phyloP scores from a whole-genome alignment of 176 grass and related monocot genomes.

The Phyllostachys edulis region DNA sequence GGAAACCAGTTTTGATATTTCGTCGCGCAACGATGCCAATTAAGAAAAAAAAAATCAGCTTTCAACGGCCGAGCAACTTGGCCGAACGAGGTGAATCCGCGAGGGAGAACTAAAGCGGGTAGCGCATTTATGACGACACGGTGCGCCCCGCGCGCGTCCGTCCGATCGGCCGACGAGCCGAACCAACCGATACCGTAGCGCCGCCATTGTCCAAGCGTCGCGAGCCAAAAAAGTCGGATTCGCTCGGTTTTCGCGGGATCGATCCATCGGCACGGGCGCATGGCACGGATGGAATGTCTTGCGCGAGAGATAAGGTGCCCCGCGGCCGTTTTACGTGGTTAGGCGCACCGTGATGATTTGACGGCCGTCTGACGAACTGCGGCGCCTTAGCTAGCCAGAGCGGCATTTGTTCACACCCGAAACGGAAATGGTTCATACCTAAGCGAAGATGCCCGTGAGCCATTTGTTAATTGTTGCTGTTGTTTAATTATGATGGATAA shows the following conservation, averaged over 20 bases:
- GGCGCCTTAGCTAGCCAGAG: not conserved
- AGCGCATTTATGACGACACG: not conserved
- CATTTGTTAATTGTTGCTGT: not conserved
- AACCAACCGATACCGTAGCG: too few relatives aligned
- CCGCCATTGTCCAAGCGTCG: too few relatives aligned
- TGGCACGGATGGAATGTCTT: too few relatives aligned
- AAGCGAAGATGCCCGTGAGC: not conserved
- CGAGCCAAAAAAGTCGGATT: too few relatives aligned
- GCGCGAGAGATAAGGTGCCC: too few relatives aligned
- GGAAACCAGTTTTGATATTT: too few relatives aligned
- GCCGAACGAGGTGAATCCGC: not conserved
- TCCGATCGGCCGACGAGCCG: conserved; percentile 14
- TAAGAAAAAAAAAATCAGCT: not conserved
- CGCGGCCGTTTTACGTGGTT: conserved; percentile 10
- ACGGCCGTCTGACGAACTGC: conserved; percentile 3
- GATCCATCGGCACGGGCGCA: too few relatives aligned
- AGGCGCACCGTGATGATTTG: too few relatives aligned
- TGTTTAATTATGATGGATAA: conserved; percentile 9
- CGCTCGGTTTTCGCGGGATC: too few relatives aligned
- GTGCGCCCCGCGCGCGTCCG: not conserved
- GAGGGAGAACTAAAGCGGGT: not conserved
- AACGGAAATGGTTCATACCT: conserved; percentile 36
- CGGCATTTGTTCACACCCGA: conserved; percentile 11
- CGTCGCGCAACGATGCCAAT: too few relatives aligned
- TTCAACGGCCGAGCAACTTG: not conserved